Evolutionary conservation across 345 rosid species (phyloP).

Genomic region (Cochlearia excelsa): DNA sequence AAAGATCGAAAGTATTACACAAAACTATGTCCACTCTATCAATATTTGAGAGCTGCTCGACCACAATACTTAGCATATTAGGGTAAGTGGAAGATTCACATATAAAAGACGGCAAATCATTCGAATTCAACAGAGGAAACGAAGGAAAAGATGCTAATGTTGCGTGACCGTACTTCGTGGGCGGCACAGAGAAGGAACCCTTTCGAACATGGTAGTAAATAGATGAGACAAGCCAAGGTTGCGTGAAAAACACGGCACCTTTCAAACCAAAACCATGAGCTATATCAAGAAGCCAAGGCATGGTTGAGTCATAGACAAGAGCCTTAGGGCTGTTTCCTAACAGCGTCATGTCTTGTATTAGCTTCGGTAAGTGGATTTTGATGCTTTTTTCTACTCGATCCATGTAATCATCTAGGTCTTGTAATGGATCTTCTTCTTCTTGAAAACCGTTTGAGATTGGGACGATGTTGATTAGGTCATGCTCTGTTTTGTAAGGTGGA

Average conservation of each 20-base stretch:
- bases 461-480: slow-evolving; percentile 29
- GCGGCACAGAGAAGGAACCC: slow-evolving; percentile 31
- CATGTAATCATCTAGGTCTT: slow-evolving; percentile 26
- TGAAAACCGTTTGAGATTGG: slow-evolving; percentile 32
- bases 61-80: slow-evolving; percentile 1
- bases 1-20: slow-evolving; percentile 41
- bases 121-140: slow-evolving; percentile 31
- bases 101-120: slow-evolving; percentile 45
- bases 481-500: slow-evolving; percentile 31
- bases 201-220: slow-evolving; percentile 38
- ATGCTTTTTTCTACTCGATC: slow-evolving; percentile 23
- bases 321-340: slow-evolving; percentile 26
- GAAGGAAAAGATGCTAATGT: slow-evolving; percentile 40
- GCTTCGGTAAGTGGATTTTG: slow-evolving; percentile 31
- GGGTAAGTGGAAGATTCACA: slow-evolving; percentile 31
- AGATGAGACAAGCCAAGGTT: slow-evolving; percentile 43
- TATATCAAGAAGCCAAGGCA: slow-evolving; percentile 52
- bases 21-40: slow-evolving; percentile 34
- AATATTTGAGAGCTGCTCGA: slow-evolving; percentile 38
- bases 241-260: slow-evolving; percentile 48
- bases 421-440: slow-evolving; percentile 29
- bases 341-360: slow-evolving; percentile 29
- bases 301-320: slow-evolving; percentile 44
- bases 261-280: slow-evolving; percentile 39
- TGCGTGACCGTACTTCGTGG: slow-evolving; percentile 26